A percentile compares a stretch with the other conserved stretches of the same genome.
phyloP scores from a whole-genome alignment of 352 stramenopile genomes.

The Pythium aphanidermatum region DNA sequence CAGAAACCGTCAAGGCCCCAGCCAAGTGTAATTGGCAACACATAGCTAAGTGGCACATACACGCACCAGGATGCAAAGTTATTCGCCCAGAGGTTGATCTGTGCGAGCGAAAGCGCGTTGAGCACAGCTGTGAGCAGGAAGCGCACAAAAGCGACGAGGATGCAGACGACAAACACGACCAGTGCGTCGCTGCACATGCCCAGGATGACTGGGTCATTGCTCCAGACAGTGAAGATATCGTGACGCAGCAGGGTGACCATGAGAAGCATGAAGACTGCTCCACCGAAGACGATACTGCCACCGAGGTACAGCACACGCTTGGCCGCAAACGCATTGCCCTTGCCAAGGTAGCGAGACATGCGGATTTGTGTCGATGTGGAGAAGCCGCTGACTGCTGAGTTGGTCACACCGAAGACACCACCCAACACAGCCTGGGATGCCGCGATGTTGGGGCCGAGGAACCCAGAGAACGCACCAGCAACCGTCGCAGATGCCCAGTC shows the following conservation, averaged over 20 bases:
- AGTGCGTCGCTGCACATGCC: conserved; percentile 33
- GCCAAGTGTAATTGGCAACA: conserved; percentile 33
- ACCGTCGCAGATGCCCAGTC: conserved; percentile 41
- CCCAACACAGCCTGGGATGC: conserved; percentile 36
- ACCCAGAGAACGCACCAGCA: conserved; percentile 36
- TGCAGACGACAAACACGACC: conserved; percentile 42
- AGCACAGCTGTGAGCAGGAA: conserved; percentile 40
- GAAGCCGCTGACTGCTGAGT: conserved; percentile 41
- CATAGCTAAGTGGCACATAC: conserved; percentile 40
- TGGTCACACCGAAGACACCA: conserved; percentile 39
- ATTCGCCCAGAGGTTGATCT: conserved; percentile 45
- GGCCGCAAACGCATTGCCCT: conserved; percentile 30
- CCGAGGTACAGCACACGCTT: conserved; percentile 42
- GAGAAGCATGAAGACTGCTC: conserved; percentile 28
- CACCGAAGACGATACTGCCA: conserved; percentile 26
- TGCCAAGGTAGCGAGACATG: conserved; percentile 46
- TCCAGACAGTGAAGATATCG: conserved; percentile 41
- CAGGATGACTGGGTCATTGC: conserved; percentile 34
- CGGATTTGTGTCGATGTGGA: conserved; percentile 41
- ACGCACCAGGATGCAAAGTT: conserved; percentile 46
- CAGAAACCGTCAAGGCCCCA: conserved; percentile 48
- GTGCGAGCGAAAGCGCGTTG: conserved; percentile 35
- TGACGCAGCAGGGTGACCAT: conserved; percentile 28
- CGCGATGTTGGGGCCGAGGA: conserved; percentile 39
- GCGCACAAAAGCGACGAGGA: conserved; percentile 44